Conservation (phyloP, 2,329 filamentous ascomycete species). For the Diplocarpon mali region DNA sequence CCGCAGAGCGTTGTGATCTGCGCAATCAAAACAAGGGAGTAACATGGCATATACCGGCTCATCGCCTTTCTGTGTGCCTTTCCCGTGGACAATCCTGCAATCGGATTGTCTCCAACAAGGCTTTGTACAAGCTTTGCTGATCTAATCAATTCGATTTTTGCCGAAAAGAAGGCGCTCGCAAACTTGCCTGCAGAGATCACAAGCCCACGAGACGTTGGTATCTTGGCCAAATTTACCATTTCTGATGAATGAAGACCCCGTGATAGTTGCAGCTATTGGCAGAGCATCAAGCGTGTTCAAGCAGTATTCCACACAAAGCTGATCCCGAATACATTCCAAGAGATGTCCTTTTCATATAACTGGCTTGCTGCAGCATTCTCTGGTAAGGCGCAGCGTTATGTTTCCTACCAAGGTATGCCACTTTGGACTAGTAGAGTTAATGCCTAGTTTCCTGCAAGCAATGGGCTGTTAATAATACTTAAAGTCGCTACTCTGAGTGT, state of each 20-base stretch:
- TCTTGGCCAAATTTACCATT: slow-evolving; percentile 68
- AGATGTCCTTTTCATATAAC: slow-evolving; percentile 54
- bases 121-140: slow-evolving; percentile 79
- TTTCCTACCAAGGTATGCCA: slow-evolving; percentile 62
- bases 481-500: slow-evolving; percentile 63
- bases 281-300: slow-evolving; percentile 68
- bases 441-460: slow-evolving; percentile 45
- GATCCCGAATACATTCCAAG: slow-evolving; percentile 76
- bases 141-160: slow-evolving; percentile 77
- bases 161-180: slow-evolving; percentile 73
- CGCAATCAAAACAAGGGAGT: slow-evolving; percentile 61
- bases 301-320: slow-evolving; percentile 57
- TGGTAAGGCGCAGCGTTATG: slow-evolving; percentile 54
- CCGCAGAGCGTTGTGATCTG: slow-evolving; percentile 74
- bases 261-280: slow-evolving; percentile 66
- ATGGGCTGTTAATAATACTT: no score
- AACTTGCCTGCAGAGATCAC: slow-evolving; percentile 74
- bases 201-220: slow-evolving; percentile 62
- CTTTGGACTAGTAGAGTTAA: slow-evolving; percentile 71
- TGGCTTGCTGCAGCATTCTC: slow-evolving; percentile 50
- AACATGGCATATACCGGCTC: slow-evolving; percentile 69
- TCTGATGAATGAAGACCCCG: slow-evolving; percentile 57
- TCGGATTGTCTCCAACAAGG: slow-evolving; percentile 64
- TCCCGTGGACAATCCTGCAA: slow-evolving; percentile 61
- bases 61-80: slow-evolving; percentile 60